Evolutionary conservation across 371 early-diverging fungal genomes (phyloP), one percentile per base, ranked within the genome.

Genomic region (Apophysomyces elegans): DNA sequence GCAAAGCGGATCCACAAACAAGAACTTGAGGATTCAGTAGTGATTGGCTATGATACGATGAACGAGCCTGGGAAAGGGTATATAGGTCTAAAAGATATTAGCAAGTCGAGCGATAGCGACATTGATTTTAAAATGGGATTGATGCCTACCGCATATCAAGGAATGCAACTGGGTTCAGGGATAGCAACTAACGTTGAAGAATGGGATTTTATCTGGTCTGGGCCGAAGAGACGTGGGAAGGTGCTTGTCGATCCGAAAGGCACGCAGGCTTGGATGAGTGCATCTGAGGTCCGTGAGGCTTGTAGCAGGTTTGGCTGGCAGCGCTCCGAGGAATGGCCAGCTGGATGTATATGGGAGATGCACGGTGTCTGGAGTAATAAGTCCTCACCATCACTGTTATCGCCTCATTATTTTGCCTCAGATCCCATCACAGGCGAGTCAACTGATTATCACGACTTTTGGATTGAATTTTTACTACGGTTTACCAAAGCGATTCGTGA

Each of bases 11-110:
- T 91, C 18, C 64, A 71, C 5, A 75, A 70, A 8, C 65, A 79
- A 26, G 78, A 70, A 0, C 66, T 90, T 21, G 75, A 82, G 37
- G 84, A 87, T 44, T 71, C 77, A 9, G 83, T 85, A 21, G 92
- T 93, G 35, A 71, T 89, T 63, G 93, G 93, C 5, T 89, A 87
- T 64, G 93, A 93, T 56, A 84, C 89, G 1, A 79, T 93, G 72
- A 93, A 93, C 64, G 93, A 92, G 62, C 93, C 93, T 14, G 85
- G 84, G 3, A 77, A 81, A 46, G 92, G 92, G 1, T 90, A 80
- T 67, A 64, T 89, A 16, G 87, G 83, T 0, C 36, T 77, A 0
- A 71, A 72, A n/a, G 79, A 86, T 59, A 54, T 91, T 8, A 77
- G 73, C n/a, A 70, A 80, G 37, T 61, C 86, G n/a, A 58, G 59